A percentile compares a stretch with the other conserved stretches of the same genome.
These are phyloP conservation scores for Candida multigemmis DNA, from an alignment of 805 yeast genomes.

Conservation along the genomic window DNA sequence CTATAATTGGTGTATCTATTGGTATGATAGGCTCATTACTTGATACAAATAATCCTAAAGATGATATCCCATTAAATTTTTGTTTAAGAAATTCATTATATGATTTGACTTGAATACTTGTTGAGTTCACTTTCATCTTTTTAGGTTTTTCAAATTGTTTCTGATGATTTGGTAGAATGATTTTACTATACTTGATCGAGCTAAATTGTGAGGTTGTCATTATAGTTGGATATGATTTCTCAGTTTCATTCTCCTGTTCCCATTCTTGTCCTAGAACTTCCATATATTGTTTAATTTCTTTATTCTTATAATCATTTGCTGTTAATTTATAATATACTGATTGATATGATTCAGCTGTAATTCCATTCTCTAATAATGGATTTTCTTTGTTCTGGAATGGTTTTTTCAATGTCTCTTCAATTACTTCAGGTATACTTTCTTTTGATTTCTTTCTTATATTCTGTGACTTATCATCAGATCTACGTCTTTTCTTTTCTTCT, in stretches of 20 bases:
- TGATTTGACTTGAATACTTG: conserved; percentile 41
- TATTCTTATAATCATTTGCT: conserved; percentile 35
- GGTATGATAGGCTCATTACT: conserved; percentile 19
- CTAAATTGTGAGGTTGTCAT: conserved; percentile 18
- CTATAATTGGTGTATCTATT: conserved; percentile 43
- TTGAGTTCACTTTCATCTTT: conserved; percentile 12
- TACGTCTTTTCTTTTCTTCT: conserved; percentile 7
- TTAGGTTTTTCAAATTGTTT: conserved; percentile 21
- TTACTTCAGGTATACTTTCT: conserved; percentile 3
- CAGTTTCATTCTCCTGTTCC: conserved; percentile 1
- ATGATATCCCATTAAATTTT: conserved; percentile 61
- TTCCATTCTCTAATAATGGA: conserved; percentile 30
- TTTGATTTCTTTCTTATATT: conserved; percentile 5
- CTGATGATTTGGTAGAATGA: conserved; percentile 23
- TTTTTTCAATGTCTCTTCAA: conserved; percentile 4
- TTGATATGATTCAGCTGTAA: conserved; percentile 39
- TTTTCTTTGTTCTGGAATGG: conserved; percentile 41
- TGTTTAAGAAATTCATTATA: conserved; percentile 50
- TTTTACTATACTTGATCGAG: conserved; percentile 17
- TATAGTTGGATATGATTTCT: no score
- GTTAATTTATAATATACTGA: conserved; percentile 41
- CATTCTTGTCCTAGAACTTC: conserved; percentile 12
- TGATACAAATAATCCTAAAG: conserved; percentile 49
- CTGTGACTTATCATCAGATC: background rate
- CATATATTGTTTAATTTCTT: conserved; percentile 15